phyloP scores from a whole-genome alignment of 208 protist species.

The Crithidia bombi region DNA sequence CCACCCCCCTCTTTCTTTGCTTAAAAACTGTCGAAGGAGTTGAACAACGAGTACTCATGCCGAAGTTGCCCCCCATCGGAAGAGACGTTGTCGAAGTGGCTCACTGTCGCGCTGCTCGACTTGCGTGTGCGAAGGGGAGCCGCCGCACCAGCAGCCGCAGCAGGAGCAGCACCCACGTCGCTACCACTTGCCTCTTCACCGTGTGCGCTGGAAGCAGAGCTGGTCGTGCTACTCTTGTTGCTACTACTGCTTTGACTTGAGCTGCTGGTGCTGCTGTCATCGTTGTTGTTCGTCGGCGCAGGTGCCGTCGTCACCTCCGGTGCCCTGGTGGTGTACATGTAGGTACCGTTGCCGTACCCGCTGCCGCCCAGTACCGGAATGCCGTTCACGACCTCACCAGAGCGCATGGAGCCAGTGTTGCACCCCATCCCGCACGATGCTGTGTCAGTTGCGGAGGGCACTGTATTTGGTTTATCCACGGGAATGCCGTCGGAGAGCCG shows the following conservation, averaged over 20 bases:
- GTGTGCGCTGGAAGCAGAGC: not conserved
- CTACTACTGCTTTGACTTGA: not conserved
- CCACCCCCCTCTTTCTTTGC: too few relatives aligned
- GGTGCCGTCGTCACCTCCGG: not conserved
- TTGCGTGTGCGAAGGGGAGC: not conserved
- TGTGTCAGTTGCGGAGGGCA: not conserved
- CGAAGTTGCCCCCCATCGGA: not conserved
- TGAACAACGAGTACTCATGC: slow-evolving; percentile 3
- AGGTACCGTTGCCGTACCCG: not conserved
- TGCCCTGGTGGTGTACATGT: not conserved
- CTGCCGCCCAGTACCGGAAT: not conserved
- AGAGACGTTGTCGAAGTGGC: slow-evolving; percentile 4
- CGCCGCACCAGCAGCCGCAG: not conserved
- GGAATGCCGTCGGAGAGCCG: not conserved
- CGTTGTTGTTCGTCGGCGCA: not conserved
- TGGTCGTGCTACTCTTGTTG: not conserved
- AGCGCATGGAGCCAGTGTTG: slow-evolving; percentile 1
- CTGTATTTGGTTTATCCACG: not conserved
- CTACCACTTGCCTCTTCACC: not conserved
- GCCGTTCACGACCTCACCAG: slow-evolving; percentile 11
- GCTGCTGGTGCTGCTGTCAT: not conserved
- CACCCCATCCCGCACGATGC: not conserved
- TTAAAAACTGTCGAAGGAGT: slow-evolving; percentile 8
- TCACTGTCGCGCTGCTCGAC: slow-evolving; percentile 18
- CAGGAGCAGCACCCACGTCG: not conserved